Evolutionary conservation across 192 early-diverging fungal genomes (phyloP).

Genomic region (Lunasporangiospora selenospora): DNA sequence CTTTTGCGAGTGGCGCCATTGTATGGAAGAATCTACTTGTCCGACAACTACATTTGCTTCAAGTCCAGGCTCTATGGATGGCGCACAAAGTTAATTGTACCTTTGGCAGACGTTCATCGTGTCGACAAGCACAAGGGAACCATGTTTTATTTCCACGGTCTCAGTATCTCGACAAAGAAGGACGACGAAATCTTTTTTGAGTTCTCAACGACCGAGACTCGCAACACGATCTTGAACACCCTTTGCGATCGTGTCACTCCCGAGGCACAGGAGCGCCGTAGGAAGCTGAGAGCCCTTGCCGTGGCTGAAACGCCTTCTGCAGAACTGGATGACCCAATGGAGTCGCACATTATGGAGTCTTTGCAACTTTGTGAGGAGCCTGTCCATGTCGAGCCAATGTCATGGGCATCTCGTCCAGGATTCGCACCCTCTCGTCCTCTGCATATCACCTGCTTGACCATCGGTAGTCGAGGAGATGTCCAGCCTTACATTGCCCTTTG

Average conservation of each 20-base stretch:
- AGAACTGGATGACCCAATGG: conserved; percentile 40
- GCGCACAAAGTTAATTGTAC: conserved; percentile 61
- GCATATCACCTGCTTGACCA: conserved; percentile 72
- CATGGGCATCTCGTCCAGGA: conserved; percentile 22
- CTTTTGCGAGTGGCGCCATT: conserved; percentile 58
- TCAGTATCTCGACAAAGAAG: conserved; percentile 52
- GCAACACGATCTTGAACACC: conserved; percentile 29
- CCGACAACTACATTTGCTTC: conserved; percentile 67
- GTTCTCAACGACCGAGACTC: conserved; percentile 50
- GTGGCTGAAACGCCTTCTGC: conserved; percentile 25
- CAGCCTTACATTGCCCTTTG: conserved; percentile 76
- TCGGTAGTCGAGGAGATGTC: conserved; percentile 80
- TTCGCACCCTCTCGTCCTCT: conserved; percentile 52
- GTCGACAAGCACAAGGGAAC: conserved; percentile 52
- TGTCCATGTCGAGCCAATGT: conserved; percentile 33
- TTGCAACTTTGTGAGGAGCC: conserved; percentile 35
- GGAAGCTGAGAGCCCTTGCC: conserved; percentile 18
- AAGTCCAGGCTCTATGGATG: conserved; percentile 61
- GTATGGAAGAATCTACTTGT: conserved; percentile 68
- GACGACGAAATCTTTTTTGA: conserved; percentile 67
- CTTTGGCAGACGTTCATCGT: conserved; percentile 56
- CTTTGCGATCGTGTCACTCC: conserved; percentile 25
- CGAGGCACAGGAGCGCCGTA: conserved; percentile 18
- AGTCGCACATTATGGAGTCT: conserved; percentile 22
- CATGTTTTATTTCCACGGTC: conserved; percentile 53